Conservation (phyloP, 192 early-diverging fungal species). For the Coemansia sp. region DNA sequence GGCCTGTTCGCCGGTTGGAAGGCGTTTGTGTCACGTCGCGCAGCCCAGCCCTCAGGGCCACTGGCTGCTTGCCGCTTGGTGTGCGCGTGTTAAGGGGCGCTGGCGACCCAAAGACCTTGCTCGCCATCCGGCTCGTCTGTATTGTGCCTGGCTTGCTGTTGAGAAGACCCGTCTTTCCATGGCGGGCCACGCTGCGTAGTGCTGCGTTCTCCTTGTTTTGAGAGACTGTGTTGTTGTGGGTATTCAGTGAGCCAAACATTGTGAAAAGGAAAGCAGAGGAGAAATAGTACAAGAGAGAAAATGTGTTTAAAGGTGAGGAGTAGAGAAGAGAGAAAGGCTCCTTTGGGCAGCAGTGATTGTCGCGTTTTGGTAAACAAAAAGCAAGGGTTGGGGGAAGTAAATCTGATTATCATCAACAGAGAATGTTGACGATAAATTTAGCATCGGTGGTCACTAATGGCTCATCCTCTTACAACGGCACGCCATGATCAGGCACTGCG, state of each 20-base stretch:
- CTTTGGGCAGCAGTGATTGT: background rate
- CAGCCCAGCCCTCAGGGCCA: slow-evolving; percentile 13
- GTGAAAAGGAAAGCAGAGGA: background rate
- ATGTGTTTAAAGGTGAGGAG: no score
- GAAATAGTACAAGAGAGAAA: background rate
- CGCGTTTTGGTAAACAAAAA: background rate
- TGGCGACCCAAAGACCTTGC: slow-evolving; percentile 21
- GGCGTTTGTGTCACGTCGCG: slow-evolving; percentile 34
- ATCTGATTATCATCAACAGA: background rate
- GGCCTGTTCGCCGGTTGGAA: background rate
- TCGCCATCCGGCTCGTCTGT: slow-evolving; percentile 1
- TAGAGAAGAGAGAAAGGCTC: slow-evolving; percentile 1
- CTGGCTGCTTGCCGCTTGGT: slow-evolving; percentile 18
- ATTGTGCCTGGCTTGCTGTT: slow-evolving; percentile 9
- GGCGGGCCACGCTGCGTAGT: slow-evolving; percentile 17
- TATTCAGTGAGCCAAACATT: slow-evolving; percentile 35
- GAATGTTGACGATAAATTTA: background rate
- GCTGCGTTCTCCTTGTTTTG: slow-evolving; percentile 45
- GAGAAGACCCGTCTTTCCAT: slow-evolving; percentile 26
- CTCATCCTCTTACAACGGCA: no score
- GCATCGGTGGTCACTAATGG: no score
- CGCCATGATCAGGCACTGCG: no score
- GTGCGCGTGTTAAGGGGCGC: slow-evolving; percentile 16
- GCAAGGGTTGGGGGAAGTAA: background rate
- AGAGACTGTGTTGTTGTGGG: slow-evolving; percentile 12